A percentile compares a stretch with the other conserved stretches of the same genome.
Evolutionary conservation across 164 flowering plant species (phyloP).

Genomic region (Chimonanthus praecox): DNA sequence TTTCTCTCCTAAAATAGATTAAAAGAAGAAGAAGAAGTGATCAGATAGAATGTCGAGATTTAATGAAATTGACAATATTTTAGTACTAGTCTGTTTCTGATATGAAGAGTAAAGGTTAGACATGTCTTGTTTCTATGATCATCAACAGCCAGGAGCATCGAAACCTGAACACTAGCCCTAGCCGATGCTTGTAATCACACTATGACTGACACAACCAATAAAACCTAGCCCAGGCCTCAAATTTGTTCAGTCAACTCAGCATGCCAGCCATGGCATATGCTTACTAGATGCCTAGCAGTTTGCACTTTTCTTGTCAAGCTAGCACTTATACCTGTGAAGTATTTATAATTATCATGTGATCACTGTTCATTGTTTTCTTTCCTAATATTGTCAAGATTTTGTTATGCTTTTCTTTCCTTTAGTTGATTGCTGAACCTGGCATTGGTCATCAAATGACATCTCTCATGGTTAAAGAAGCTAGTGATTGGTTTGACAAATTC

Average conservation of each 20-base stretch:
- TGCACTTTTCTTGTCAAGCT: neutral
- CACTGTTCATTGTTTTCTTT: too few species aligned
- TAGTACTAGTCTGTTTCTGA: neutral
- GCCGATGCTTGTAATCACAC: neutral
- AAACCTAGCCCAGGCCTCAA: neutral
- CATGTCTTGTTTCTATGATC: neutral
- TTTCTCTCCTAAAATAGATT: too few species aligned
- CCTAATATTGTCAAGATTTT: neutral
- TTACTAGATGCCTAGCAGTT: neutral
- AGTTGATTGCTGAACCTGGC: slow-evolving; percentile 72
- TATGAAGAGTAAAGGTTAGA: neutral
- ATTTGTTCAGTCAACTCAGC: neutral
- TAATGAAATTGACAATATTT: neutral
- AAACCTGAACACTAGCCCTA: neutral
- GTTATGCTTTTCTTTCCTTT: slow-evolving; percentile 9
- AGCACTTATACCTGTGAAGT: neutral
- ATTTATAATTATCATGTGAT: neutral
- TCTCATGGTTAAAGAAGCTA: slow-evolving; percentile 76
- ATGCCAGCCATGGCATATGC: neutral
- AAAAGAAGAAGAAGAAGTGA: too few species aligned
- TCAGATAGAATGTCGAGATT: neutral
- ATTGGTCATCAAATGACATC: slow-evolving; percentile 81
- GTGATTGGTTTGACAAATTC: slow-evolving; percentile 76
- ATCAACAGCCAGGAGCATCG: neutral
- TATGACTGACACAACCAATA: neutral